These are phyloP conservation scores for Artomyces pyxidatus DNA, from an alignment of 768 basidiomycete genomes.

Conservation along the genomic window DNA sequence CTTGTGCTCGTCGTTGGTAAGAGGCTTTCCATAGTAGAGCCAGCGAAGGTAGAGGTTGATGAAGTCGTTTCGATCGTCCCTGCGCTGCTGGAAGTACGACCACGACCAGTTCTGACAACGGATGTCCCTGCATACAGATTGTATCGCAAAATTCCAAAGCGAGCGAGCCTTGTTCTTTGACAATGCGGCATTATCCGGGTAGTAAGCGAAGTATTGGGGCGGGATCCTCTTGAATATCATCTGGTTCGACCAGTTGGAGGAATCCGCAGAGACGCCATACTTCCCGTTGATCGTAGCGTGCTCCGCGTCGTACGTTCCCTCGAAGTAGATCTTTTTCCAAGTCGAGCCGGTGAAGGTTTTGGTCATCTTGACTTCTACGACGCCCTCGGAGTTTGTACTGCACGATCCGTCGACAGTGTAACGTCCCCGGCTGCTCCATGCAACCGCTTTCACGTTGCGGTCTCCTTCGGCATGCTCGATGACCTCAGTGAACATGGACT, in stretches of 20 bases:
- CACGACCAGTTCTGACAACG: constrained; percentile 23
- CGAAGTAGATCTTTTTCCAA: constrained; percentile 4
- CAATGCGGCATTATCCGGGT: constrained; percentile 21
- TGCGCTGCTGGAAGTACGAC: constrained; percentile 24
- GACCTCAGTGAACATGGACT: constrained; percentile 7
- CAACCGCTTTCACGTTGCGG: constrained; percentile 5
- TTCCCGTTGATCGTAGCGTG: constrained; percentile 4
- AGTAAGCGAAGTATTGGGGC: constrained; percentile 21
- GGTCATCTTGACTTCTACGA: constrained; percentile 10
- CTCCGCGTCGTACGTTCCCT: constrained; percentile 1
- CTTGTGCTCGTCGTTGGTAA: neutral
- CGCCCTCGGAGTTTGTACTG: constrained; percentile 8
- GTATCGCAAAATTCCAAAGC: constrained; percentile 27
- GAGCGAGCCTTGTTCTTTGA: constrained; percentile 20
- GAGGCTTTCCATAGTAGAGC: constrained; percentile 4
- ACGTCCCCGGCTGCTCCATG: constrained; percentile 7
- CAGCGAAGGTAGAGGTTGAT: constrained; percentile 23
- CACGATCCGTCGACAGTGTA: constrained; percentile 14
- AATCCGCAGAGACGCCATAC: neutral
- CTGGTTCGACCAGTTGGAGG: neutral
- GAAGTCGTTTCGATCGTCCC: constrained; percentile 21
- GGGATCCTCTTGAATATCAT: constrained; percentile 24
- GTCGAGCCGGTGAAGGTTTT: constrained; percentile 3
- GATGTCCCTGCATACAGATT: constrained; percentile 17
- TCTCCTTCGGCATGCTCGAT: constrained; percentile 5